A percentile compares a stretch with the other conserved stretches of the same genome.
Conservation (phyloP, 179 eudicot genomes). For the Silene vulgaris region DNA sequence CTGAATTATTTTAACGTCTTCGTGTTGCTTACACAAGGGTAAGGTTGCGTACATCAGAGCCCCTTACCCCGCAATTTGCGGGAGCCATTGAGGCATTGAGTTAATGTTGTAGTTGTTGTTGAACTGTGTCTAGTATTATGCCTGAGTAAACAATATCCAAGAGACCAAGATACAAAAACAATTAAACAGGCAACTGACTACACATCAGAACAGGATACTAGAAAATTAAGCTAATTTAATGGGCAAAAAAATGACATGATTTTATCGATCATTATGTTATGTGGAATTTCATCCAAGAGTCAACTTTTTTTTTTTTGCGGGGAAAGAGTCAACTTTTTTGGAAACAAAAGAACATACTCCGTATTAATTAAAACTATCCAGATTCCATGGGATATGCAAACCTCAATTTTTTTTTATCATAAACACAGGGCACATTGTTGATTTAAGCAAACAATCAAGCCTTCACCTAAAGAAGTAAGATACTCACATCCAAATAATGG, state of each 20-base stretch:
- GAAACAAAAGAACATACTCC: neutral
- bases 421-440: neutral
- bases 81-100: too few species aligned
- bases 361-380: neutral
- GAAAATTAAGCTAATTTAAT: neutral
- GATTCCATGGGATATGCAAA: slow-evolving; percentile 12
- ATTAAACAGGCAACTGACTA: neutral
- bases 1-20: neutral
- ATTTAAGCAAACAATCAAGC: neutral
- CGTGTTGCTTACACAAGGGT: too few species aligned
- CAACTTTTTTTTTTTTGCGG: neutral
- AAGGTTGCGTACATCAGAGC: too few species aligned
- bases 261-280: neutral
- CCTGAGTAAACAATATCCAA: neutral
- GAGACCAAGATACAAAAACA: neutral
- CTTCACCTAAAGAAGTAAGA: slow-evolving; percentile 14
- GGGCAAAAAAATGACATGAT: neutral
- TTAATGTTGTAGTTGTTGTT: too few species aligned
- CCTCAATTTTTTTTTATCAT: neutral
- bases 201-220: neutral
- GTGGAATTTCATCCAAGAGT: neutral
- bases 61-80: too few species aligned
- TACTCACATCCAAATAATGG: slow-evolving; percentile 82
- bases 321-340: neutral
- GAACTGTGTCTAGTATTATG: too few species aligned